phyloP scores from a whole-genome alignment of 177 flowering plant genomes.

The Vitis hybrid region DNA sequence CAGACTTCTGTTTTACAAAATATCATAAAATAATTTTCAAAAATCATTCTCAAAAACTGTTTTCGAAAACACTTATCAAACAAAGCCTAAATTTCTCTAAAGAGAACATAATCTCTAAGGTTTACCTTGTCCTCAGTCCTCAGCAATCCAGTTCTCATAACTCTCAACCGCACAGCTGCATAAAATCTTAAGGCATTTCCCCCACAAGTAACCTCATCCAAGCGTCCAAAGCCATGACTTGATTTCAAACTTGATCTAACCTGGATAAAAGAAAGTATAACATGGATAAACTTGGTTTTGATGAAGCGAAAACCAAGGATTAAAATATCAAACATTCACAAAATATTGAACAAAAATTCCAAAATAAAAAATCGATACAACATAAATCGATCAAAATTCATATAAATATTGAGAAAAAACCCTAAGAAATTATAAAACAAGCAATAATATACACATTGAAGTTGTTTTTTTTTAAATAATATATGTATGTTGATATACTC shows the following conservation, averaged over 20 bases:
- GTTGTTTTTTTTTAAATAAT: too few species aligned
- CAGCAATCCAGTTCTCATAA: slow-evolving; percentile 52
- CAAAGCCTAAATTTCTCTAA: neutral
- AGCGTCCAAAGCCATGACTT: slow-evolving; percentile 29
- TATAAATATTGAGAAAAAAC: too few species aligned
- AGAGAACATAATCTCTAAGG: neutral
- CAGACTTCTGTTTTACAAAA: too few species aligned
- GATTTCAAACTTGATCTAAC: slow-evolving; percentile 46
- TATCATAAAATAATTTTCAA: neutral
- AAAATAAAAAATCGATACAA: too few species aligned
- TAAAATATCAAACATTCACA: too few species aligned
- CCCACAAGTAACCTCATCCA: slow-evolving; percentile 70
- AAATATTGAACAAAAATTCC: too few species aligned
- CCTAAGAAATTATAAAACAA: too few species aligned
- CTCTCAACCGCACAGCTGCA: slow-evolving; percentile 74
- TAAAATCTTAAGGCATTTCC: slow-evolving; percentile 85
- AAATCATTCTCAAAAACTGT: neutral
- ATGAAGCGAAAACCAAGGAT: too few species aligned
- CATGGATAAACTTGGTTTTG: neutral
- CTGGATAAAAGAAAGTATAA: slow-evolving; percentile 28
- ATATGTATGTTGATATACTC: too few species aligned
- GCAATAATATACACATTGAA: too few species aligned
- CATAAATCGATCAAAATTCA: too few species aligned
- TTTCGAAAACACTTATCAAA: neutral
- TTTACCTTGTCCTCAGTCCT: slow-evolving; percentile 56